Percentiles rank a stretch among this genome's conserved stretches.
Evolutionary conservation across 805 yeast species (phyloP).

Genomic region (Metschnikowia lochheadii): DNA sequence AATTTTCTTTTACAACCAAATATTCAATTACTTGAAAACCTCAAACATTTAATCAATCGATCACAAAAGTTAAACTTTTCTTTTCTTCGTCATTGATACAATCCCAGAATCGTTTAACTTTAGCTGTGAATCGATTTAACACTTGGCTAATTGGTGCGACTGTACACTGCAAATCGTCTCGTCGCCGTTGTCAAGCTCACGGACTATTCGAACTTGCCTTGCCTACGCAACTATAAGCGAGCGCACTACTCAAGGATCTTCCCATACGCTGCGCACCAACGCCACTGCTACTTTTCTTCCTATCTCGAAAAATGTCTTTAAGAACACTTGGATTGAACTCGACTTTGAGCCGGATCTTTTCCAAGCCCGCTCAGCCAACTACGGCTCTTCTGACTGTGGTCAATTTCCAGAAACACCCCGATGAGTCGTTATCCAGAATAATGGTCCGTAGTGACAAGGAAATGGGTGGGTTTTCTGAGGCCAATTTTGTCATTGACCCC

Average conservation of each 20-base stretch:
- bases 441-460: constrained; percentile 69
- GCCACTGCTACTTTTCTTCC: not conserved
- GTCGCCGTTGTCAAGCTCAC: too few species aligned
- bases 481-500: constrained; percentile 42
- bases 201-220: not conserved
- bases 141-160: too few species aligned
- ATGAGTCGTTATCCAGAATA: constrained; percentile 42
- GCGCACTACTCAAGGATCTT: not conserved
- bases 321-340: constrained; percentile 39
- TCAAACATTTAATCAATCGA: too few species aligned
- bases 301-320: constrained; percentile 29
- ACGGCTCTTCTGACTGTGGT: constrained; percentile 43
- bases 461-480: constrained; percentile 76
- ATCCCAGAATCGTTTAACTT: too few species aligned
- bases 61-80: too few species aligned
- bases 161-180: too few species aligned
- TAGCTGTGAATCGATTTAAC: too few species aligned
- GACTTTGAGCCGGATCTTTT: constrained; percentile 33
- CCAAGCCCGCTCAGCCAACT: constrained; percentile 26
- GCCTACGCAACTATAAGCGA: not conserved
- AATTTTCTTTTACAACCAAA: too few species aligned
- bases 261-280: not conserved
- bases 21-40: too few species aligned
- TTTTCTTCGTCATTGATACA: too few species aligned
- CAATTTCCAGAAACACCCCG: constrained; percentile 52